phyloP scores from a whole-genome alignment of 2,329 filamentous ascomycete genomes.

The Pseudocercospora fijiensis region DNA sequence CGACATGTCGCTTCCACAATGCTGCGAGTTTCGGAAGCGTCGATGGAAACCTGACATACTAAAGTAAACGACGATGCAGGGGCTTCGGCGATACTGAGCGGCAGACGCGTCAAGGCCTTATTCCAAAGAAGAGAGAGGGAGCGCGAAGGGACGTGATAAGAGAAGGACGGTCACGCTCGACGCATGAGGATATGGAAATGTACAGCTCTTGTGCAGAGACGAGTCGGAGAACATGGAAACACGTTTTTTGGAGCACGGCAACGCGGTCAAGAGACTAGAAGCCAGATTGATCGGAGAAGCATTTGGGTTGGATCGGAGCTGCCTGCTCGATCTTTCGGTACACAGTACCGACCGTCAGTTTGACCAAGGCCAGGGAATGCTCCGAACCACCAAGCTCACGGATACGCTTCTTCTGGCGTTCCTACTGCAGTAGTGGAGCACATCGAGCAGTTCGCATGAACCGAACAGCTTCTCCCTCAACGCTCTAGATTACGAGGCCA shows the following conservation, averaged over 20 bases:
- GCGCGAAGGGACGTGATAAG: too few relatives aligned
- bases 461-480: neutral
- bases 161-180: too few relatives aligned
- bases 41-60: too few relatives aligned
- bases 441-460: neutral
- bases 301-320: too few relatives aligned
- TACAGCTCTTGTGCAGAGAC: neutral
- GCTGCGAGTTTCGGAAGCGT: too few relatives aligned
- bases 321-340: too few relatives aligned
- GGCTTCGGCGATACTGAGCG: neutral
- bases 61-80: too few relatives aligned
- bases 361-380: neutral
- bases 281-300: too few relatives aligned
- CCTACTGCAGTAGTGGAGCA: neutral
- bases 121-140: too few relatives aligned
- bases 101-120: neutral
- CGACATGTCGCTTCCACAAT: neutral
- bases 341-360: too few relatives aligned
- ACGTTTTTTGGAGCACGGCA: neutral
- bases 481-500: neutral
- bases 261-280: neutral
- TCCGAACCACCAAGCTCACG: neutral
- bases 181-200: too few relatives aligned
- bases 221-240: neutral
- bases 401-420: neutral